Evolutionary conservation across 1,284 basidiomycete species (phyloP).

Genomic region (Pyrrhoderma lamaoense): DNA sequence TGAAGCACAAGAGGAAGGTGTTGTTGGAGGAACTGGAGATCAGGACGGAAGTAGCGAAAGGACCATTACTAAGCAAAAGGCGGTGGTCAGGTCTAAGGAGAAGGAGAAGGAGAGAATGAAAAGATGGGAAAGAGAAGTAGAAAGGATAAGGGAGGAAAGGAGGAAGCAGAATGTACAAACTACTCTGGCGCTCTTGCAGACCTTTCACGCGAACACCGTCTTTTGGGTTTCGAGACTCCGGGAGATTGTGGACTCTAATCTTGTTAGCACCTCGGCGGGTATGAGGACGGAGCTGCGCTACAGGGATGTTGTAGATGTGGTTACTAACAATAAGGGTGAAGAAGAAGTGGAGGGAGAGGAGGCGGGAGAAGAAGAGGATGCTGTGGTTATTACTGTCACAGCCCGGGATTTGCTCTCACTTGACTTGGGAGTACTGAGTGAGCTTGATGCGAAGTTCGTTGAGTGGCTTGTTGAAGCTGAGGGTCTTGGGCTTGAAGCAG

Average conservation of each 20-base stretch:
- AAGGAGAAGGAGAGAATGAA: too few relatives aligned
- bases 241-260: slow-evolving; percentile 39
- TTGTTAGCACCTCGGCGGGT: too few relatives aligned
- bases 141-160: slow-evolving; percentile 26
- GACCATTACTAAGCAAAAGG: too few relatives aligned
- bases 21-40: too few relatives aligned
- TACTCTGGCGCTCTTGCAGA: slow-evolving; percentile 61
- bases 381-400: slow-evolving; percentile 30
- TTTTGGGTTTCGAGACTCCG: slow-evolving; percentile 59
- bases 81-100: too few relatives aligned
- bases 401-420: slow-evolving; percentile 60
- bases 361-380: slow-evolving; percentile 17
- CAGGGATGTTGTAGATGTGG: too few relatives aligned
- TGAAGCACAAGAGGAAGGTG: too few relatives aligned
- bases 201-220: slow-evolving; percentile 62
- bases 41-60: too few relatives aligned
- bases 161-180: slow-evolving; percentile 39
- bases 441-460: slow-evolving; percentile 57
- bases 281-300: too few relatives aligned
- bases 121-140: too few relatives aligned
- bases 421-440: slow-evolving; percentile 64
- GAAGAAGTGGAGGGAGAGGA: slow-evolving; percentile 8
- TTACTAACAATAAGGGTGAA: slow-evolving; percentile 1
- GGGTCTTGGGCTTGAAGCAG: too few relatives aligned
- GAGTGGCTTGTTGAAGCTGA: slow-evolving; percentile 61